Conservation (phyloP, 164 flowering plant genomes). For the Saururus chinensis region DNA sequence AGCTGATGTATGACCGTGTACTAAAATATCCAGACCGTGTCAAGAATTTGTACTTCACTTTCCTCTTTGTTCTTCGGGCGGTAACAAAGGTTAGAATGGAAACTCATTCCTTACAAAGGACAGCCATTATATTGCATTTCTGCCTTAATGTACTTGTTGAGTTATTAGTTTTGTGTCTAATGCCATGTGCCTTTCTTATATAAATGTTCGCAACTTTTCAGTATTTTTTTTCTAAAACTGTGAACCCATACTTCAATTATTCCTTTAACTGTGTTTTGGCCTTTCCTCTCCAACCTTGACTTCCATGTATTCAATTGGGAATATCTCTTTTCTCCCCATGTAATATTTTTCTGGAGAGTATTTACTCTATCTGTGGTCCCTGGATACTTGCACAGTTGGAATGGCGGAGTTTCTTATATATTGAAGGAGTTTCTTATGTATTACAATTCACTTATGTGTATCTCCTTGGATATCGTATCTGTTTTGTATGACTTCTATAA, state of each 20-base stretch:
- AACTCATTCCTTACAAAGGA: background rate
- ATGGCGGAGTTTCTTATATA: no score
- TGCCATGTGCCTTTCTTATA: background rate
- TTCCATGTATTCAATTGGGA: no score
- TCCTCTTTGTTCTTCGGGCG: conserved; percentile 91
- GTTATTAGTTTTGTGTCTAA: background rate
- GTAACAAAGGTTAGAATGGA: conserved; percentile 58
- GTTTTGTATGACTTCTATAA: background rate
- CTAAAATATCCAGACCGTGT: conserved; percentile 82
- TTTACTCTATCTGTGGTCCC: background rate
- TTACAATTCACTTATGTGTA: no score
- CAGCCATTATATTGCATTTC: background rate
- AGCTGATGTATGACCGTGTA: conserved; percentile 74
- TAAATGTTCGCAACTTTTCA: background rate
- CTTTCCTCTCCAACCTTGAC: background rate
- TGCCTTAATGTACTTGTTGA: no score
- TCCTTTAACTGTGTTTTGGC: background rate
- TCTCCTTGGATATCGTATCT: no score
- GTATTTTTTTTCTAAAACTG: background rate
- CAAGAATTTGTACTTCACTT: conserved; percentile 85
- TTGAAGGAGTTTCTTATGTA: no score
- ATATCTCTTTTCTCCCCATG: conserved; percentile 71
- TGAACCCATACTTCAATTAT: background rate
- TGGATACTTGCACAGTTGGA: background rate
- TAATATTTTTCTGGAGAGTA: conserved; percentile 8